phyloP scores from a whole-genome alignment of 129 eudicot species.

The Calendula officinalis region DNA sequence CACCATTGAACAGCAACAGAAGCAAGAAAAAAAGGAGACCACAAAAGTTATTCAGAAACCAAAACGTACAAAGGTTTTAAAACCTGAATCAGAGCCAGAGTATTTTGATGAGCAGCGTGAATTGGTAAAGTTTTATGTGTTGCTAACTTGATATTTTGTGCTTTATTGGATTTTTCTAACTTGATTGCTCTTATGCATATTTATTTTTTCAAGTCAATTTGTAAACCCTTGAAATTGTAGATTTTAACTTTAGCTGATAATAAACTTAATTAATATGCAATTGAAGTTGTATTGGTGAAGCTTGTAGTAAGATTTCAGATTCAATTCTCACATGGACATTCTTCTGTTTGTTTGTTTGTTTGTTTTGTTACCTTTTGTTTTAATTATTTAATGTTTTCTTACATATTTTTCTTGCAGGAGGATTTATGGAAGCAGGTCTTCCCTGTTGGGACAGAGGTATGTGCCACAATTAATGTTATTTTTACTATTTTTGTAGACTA shows the following conservation, averaged over 20 bases:
- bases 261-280: no score
- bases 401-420: constrained; percentile 51
- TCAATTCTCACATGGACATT: no score
- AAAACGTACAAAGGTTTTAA: constrained; percentile 45
- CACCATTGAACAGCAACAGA: constrained; percentile 17
- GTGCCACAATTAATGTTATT: constrained; percentile 7
- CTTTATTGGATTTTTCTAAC: neutral
- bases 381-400: neutral
- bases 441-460: constrained; percentile 97
- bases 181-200: no score
- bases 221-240: neutral
- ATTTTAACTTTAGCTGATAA: no score
- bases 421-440: constrained; percentile 92
- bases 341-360: no score
- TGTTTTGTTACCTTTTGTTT: neutral
- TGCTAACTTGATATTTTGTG: neutral
- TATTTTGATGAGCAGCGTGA: constrained; percentile 79
- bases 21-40: constrained; percentile 19
- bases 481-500: constrained; percentile 12
- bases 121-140: constrained; percentile 42
- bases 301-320: no score
- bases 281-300: no score
- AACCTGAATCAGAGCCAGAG: constrained; percentile 62
- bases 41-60: constrained; percentile 27
- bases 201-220: no score